Conservation (phyloP, 176 grass and related monocot species). For the Triticum aestivum region IWGSC_CS_RefSeq_v2.1 NC_057800.1:650028165-650028664, state of each 20-base stretch:
- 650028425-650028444: not conserved
- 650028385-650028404: not conserved
- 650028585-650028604: slow-evolving; percentile 32
- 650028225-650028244: slow-evolving; percentile 25
- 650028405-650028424: not conserved
- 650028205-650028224: slow-evolving; percentile 28
- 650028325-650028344: not conserved
- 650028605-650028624: not conserved
- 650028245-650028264: not conserved
- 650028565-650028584: slow-evolving; percentile 52
- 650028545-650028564: slow-evolving; percentile 52
- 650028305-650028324: not conserved
- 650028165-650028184: slow-evolving; percentile 36
- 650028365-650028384: slow-evolving; percentile 12
- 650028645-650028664: not conserved
- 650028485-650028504: slow-evolving; percentile 70
- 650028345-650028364: slow-evolving; percentile 6
- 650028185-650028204: slow-evolving; percentile 36
- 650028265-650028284: not conserved
- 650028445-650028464: slow-evolving; percentile 25
- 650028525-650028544: slow-evolving; percentile 17
- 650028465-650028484: slow-evolving; percentile 58
- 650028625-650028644: not conserved
- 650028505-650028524: slow-evolving; percentile 42
- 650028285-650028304: not conserved